Percentiles rank a stretch among this genome's conserved stretches.
Conservation (phyloP, 192 early-diverging fungal genomes). For the Phycomyces blakesleeanus region DNA sequence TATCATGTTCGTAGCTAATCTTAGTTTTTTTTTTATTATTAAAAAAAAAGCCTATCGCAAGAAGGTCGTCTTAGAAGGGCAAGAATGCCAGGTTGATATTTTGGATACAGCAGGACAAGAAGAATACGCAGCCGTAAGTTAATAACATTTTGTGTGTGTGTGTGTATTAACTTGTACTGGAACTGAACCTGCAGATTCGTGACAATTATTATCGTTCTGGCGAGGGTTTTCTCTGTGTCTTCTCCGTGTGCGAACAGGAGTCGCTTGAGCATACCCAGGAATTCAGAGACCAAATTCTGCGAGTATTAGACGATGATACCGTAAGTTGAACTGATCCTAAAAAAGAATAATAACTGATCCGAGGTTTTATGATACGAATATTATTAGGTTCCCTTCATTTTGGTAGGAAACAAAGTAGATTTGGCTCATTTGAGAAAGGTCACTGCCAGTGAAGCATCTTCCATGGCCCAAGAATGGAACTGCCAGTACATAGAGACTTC, state of each 20-base stretch:
- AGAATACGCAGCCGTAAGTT: constrained; percentile 79
- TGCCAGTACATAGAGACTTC: constrained; percentile 71
- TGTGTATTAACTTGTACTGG: not conserved
- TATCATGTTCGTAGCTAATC: not conserved
- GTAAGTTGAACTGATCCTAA: constrained; percentile 24
- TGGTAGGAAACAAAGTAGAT: constrained; percentile 82
- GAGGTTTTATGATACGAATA: not conserved
- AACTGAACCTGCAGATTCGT: constrained; percentile 50
- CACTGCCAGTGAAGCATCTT: constrained; percentile 52
- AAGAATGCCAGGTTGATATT: constrained; percentile 86
- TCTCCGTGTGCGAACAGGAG: constrained; percentile 78
- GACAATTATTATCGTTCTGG: constrained; percentile 85
- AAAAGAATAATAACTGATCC: not conserved
- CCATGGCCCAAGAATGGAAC: constrained; percentile 59
- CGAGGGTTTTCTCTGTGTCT: constrained; percentile 85
- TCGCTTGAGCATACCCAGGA: constrained; percentile 80
- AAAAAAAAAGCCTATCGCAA: constrained; percentile 63
- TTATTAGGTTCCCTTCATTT: constrained; percentile 66
- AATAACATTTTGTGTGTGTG: not conserved
- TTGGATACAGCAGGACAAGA: constrained; percentile 89
- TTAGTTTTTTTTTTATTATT: not conserved
- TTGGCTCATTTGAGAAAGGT: constrained; percentile 61
- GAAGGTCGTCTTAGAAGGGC: constrained; percentile 67
- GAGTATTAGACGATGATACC: constrained; percentile 79
- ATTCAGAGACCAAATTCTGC: constrained; percentile 82